Evolutionary conservation across 441 rosid genomes (phyloP).

Genomic region (Melastoma candidum): DNA sequence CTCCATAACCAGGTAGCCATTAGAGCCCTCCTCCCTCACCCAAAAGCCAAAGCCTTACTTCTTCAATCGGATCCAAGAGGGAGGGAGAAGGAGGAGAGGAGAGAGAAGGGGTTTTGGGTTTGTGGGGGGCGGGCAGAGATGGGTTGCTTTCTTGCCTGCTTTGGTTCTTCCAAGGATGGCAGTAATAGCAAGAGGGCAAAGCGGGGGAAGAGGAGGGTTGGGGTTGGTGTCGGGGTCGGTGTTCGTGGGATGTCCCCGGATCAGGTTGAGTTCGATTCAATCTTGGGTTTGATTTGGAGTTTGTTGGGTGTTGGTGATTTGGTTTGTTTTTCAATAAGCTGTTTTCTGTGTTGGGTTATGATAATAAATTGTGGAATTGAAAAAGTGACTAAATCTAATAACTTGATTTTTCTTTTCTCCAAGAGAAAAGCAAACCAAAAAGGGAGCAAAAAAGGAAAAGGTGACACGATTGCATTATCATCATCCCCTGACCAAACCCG

Average conservation of each 20-base stretch:
- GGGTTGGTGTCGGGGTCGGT: slow-evolving; percentile 24
- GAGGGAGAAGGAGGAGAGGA: slow-evolving; percentile 7
- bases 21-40: no score
- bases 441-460: no score
- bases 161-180: slow-evolving; percentile 64
- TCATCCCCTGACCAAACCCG: no score
- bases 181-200: slow-evolving; percentile 4
- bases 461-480: no score
- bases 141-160: slow-evolving; percentile 81
- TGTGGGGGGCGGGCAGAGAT: slow-evolving; percentile 16
- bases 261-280: slow-evolving; percentile 24
- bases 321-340: no score
- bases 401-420: no score
- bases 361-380: no score
- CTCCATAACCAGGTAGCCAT: no score
- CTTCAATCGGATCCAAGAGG: not conserved
- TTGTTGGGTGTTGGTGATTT: no score
- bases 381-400: no score
- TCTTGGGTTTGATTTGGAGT: not conserved
- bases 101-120: not conserved
- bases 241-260: not conserved
- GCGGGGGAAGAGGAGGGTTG: slow-evolving; percentile 29
- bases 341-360: no score
- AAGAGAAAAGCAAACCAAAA: no score
- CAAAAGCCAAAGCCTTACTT: not conserved